Percentiles rank a stretch among this genome's conserved stretches.
These are phyloP conservation scores for Plasmodium gonderi DNA, from an alignment of 169 alveolate species.

Conservation along the genomic window DNA sequence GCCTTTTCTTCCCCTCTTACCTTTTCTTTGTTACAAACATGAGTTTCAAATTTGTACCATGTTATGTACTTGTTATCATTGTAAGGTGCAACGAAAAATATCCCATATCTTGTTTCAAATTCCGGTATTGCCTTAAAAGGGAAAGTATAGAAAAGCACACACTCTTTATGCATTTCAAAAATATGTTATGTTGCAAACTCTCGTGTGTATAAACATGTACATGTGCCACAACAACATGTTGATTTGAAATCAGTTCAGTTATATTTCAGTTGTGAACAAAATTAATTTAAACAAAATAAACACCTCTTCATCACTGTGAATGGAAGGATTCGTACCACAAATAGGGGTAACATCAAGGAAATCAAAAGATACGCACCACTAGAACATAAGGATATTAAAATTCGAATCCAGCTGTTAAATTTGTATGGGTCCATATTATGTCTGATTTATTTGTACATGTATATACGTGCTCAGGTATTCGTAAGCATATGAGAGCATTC, in stretches of 20 bases:
- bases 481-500: too few species aligned
- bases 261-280: background rate
- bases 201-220: background rate
- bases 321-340: slow-evolving; percentile 6
- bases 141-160: background rate
- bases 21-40: slow-evolving; percentile 2
- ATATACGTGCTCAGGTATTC: background rate
- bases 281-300: background rate
- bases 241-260: background rate
- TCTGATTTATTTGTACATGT: background rate
- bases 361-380: slow-evolving; percentile 41
- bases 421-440: slow-evolving; percentile 68
- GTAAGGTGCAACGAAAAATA: slow-evolving; percentile 34
- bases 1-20: background rate
- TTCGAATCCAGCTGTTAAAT: slow-evolving; percentile 64
- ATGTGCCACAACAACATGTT: background rate
- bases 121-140: background rate
- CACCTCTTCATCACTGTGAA: background rate
- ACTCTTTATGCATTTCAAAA: background rate
- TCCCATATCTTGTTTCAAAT: slow-evolving; percentile 44
- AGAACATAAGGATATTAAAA: slow-evolving; percentile 56
- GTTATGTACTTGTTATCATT: slow-evolving; percentile 32
- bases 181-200: background rate
- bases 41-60: slow-evolving; percentile 53
- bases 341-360: slow-evolving; percentile 53